Base-by-base conservation (phyloP, 805 yeast genomes). In the Yamadazyma olivae region DNA sequence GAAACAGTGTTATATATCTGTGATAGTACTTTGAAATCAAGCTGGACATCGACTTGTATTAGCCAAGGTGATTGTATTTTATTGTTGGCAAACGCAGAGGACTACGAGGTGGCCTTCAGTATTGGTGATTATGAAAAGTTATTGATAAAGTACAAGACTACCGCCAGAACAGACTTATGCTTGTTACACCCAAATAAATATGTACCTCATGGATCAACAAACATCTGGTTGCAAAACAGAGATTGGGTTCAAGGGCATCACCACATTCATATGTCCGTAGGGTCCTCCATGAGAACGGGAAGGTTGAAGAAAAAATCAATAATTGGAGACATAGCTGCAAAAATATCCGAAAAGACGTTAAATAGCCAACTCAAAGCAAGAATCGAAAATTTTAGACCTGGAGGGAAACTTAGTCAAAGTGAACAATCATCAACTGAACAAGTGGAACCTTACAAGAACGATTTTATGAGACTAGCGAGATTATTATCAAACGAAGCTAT, bases 51-150 rank as follows among this genome's bases (percentile, higher is more conserved):
- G 6, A 87, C 96, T 0, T 93, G 98, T 57, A 83, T 91, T 27
- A 79, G 90, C 6, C 97, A 91, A 57, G 98, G 96, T 13, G 98
- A 91, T 58, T 90, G 97, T 64, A 79, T 91, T n/a, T 64, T 93
- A 21, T 64, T 93, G 13, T 59, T 93, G 12, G 97, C 97, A 0
- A 90, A 91, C 62, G 95, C 96, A 0, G 67, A 73, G 6, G 75
- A 80, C 14, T 74, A 75, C 19, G 63, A 55, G 13, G 65, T 59
- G 13, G 72, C 72, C 0, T 81, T 93, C 0, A 75, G 75, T 20
- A 70, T 87, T 28, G 96, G 98, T 4, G 97, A 89, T 35, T 89
- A 80, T 53, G 99, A 91, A 57, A 68, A 83, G 33, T 57, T 89
- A 17, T 59, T 91, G 9, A 70, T 88, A 18, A 81, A 83, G 44